Conservation (phyloP, 306 rosid species). For the Cotoneaster glaucophyllus region DNA sequence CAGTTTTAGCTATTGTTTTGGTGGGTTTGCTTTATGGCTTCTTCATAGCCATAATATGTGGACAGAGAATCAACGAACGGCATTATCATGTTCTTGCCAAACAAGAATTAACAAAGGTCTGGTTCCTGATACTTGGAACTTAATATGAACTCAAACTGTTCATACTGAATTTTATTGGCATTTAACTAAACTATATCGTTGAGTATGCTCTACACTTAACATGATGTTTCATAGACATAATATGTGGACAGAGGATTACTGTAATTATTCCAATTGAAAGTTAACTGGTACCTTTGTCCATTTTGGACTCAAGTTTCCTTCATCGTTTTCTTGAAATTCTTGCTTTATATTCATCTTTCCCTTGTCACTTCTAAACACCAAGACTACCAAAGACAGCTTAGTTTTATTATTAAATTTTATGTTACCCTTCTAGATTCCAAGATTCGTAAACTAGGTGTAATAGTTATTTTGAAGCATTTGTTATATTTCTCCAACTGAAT, state of each 20-base stretch:
- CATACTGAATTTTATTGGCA: neutral
- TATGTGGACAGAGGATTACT: neutral
- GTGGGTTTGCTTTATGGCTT: constrained; percentile 98
- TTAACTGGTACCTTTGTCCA: neutral
- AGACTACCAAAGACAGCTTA: neutral
- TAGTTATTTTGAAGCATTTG: neutral
- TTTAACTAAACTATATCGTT: neutral
- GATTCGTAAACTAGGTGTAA: neutral
- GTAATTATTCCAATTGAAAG: neutral
- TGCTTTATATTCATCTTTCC: neutral
- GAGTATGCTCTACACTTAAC: neutral
- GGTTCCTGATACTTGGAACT: constrained; percentile 12
- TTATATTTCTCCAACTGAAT: neutral
- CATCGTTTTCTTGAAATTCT: neutral
- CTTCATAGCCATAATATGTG: constrained; percentile 97
- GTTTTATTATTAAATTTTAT: neutral
- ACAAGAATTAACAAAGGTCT: constrained; percentile 91
- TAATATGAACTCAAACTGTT: neutral
- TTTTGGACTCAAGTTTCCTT: neutral
- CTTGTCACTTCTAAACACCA: neutral
- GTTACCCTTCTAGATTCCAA: neutral
- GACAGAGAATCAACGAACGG: constrained; percentile 95
- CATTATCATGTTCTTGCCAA: constrained; percentile 99
- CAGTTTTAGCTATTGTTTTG: constrained; percentile 89
- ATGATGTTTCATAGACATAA: neutral